These are phyloP conservation scores for Didymella pomorum DNA, from an alignment of 2,329 filamentous ascomycete genomes.

Conservation along the genomic window DNA sequence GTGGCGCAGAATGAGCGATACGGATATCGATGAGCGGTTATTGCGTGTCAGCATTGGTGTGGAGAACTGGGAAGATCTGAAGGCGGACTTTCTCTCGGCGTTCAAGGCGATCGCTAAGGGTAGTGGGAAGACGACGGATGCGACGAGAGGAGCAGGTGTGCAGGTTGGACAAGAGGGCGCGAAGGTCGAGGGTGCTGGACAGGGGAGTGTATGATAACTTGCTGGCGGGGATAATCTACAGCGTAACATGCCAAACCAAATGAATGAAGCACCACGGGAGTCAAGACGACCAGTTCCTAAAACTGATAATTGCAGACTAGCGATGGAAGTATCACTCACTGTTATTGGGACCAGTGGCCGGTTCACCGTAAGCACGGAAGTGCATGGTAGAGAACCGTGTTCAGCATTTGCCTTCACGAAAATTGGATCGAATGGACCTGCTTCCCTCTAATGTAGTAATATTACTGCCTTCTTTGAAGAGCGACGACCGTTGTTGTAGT, in stretches of 20 bases:
- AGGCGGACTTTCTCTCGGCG: constrained; percentile 67
- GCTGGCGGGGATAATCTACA: background rate
- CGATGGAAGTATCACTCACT: no score
- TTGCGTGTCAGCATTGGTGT: constrained; percentile 86
- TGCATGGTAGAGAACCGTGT: no score
- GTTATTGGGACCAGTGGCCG: no score
- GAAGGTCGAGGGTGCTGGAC: constrained; percentile 25
- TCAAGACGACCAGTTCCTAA: no score
- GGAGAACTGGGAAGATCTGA: constrained; percentile 85
- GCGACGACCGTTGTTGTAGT: no score
- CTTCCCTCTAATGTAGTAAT: no score
- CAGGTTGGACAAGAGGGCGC: constrained; percentile 36
- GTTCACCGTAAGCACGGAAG: no score
- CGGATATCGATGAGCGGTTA: constrained; percentile 72
- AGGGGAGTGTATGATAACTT: constrained; percentile 28
- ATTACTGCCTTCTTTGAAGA: no score
- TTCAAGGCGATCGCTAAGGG: constrained; percentile 33
- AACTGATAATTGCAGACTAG: no score
- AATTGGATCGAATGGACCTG: no score
- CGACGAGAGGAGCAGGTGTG: constrained; percentile 16
- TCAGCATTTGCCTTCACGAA: no score
- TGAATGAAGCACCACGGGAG: no score
- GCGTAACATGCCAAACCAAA: background rate
- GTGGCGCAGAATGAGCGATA: constrained; percentile 91
- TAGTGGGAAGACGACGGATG: background rate